These are phyloP conservation scores for Colletotrichum lentis DNA, from an alignment of 2,329 filamentous ascomycete genomes.

Conservation along the genomic window DNA sequence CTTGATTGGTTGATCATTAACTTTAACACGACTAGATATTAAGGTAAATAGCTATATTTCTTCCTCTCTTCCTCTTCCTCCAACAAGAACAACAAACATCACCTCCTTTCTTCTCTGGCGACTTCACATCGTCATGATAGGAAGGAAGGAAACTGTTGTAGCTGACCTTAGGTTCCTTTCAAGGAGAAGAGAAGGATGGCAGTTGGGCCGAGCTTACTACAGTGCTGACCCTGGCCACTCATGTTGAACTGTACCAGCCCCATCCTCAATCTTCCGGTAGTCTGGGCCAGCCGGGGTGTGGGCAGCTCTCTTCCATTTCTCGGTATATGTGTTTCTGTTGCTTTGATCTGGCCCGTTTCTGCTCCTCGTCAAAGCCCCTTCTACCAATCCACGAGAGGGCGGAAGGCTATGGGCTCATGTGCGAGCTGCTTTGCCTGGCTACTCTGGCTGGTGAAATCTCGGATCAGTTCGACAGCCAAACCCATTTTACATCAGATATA, in stretches of 20 bases:
- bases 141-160: neutral
- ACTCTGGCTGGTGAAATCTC: neutral
- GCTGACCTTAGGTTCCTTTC: neutral
- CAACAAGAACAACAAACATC: too few species aligned
- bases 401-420: neutral
- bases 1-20: neutral
- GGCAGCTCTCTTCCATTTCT: conserved; percentile 22
- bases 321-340: neutral
- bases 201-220: neutral
- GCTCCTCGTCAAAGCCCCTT: neutral
- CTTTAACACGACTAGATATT: neutral
- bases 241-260: conserved; percentile 3
- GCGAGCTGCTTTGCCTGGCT: neutral
- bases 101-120: neutral
- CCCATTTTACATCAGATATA: neutral
- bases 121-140: neutral
- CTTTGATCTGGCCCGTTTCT: neutral
- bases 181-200: neutral
- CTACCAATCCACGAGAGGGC: neutral
- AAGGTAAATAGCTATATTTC: neutral
- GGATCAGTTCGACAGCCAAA: neutral
- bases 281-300: too few species aligned
- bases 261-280: conserved; percentile 7
- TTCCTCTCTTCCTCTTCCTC: too few species aligned
- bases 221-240: conserved; percentile 5